Conservation (phyloP, 2,329 filamentous ascomycete genomes). For the Didymella segeticola region DNA sequence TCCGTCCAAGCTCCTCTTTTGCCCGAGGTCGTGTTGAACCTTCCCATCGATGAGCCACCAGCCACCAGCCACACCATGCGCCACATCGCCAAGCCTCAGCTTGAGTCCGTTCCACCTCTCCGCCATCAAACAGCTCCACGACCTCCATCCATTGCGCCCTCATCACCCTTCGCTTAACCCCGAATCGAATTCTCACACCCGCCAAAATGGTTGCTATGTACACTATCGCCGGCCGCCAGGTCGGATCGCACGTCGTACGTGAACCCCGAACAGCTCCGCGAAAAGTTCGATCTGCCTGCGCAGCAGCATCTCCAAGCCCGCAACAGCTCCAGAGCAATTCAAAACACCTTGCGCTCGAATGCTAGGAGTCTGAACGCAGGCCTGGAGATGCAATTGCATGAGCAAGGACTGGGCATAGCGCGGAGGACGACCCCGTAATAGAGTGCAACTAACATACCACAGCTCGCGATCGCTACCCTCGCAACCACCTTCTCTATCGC, state of each 20-base stretch:
- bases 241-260: conserved; percentile 62
- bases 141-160: conserved; percentile 42
- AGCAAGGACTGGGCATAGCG: not conserved
- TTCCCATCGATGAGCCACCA: conserved; percentile 1
- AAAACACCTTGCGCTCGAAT: not conserved
- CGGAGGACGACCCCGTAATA: not conserved
- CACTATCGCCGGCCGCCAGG: conserved; percentile 58
- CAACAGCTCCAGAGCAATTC: not conserved
- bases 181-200: conserved; percentile 26
- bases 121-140: conserved; percentile 25
- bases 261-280: conserved; percentile 7
- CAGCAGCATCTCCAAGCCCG: not conserved
- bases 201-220: conserved; percentile 61
- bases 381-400: not conserved
- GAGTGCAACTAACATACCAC: not conserved
- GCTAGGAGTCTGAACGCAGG: too few relatives aligned
- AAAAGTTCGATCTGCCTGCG: conserved; percentile 22
- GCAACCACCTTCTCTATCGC: conserved; percentile 45
- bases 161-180: conserved; percentile 28
- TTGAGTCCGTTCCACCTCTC: conserved; percentile 27
- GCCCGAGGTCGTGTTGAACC: conserved; percentile 2
- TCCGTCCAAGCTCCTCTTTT: conserved; percentile 11
- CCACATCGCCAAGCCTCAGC: conserved; percentile 24
- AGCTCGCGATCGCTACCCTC: conserved; percentile 68
- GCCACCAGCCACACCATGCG: conserved; percentile 7